Conservation (phyloP, 805 yeast species). For the baker's yeast (Saccharomyces cerevisiae) region DNA sequence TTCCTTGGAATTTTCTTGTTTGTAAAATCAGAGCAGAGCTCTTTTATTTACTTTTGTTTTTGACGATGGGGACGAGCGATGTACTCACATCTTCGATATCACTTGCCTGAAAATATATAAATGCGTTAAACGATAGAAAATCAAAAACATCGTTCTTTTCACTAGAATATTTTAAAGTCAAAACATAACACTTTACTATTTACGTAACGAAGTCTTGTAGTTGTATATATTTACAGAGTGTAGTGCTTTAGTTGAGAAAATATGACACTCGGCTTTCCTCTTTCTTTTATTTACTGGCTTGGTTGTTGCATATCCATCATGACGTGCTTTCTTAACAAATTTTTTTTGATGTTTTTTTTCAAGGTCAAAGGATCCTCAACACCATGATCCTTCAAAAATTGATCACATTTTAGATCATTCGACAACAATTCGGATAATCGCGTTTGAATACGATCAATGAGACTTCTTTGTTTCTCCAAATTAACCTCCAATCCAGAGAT, state of each 20-base stretch:
- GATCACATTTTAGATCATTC: conserved; percentile 31
- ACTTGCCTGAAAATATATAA: not conserved
- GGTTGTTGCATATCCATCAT: conserved; percentile 14
- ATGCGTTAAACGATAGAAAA: not conserved
- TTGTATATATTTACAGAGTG: not conserved
- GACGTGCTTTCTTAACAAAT: conserved; percentile 60
- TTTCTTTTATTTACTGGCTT: not conserved
- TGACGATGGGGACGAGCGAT: not conserved
- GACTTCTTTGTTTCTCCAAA: conserved; percentile 20
- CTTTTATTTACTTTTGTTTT: not conserved
- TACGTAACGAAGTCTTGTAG: not conserved
- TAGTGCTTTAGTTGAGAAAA: not conserved
- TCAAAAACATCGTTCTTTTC: not conserved
- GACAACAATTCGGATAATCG: conserved; percentile 32
- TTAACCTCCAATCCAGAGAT: conserved; percentile 25
- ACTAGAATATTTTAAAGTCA: not conserved
- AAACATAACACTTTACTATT: not conserved
- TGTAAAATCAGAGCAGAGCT: not conserved
- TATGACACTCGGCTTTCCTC: not conserved
- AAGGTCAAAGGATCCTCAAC: conserved; percentile 32
- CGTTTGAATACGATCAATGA: conserved; percentile 32
- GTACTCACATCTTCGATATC: not conserved
- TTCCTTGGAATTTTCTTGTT: too few relatives aligned
- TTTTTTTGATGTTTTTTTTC: conserved; percentile 54
- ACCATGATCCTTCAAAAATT: conserved; percentile 31